These are phyloP conservation scores for Rubia tinctorum DNA, from an alignment of 305 asterid genomes.

Conservation along the genomic window DNA sequence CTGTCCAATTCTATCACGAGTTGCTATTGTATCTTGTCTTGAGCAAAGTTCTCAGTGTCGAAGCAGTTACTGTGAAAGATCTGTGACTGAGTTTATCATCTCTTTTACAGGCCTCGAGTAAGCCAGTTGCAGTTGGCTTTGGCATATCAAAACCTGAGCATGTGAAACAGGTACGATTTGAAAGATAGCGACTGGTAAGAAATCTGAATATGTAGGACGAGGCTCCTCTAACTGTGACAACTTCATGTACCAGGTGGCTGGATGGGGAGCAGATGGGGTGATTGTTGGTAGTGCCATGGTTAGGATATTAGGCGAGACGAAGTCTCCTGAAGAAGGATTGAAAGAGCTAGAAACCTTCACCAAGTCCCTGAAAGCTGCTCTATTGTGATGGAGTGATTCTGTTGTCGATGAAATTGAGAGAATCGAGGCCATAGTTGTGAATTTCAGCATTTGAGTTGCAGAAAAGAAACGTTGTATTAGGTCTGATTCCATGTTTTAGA, in stretches of 20 bases:
- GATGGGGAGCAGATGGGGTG: slow-evolving; percentile 99
- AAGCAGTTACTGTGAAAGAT: not conserved
- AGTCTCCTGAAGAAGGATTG: slow-evolving; percentile 82
- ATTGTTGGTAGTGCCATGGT: slow-evolving; percentile 96
- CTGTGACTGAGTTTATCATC: not conserved
- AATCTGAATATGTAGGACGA: not conserved
- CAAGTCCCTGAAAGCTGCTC: slow-evolving; percentile 68
- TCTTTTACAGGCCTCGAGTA: slow-evolving; percentile 55
- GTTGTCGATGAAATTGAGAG: not conserved
- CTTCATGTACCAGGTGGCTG: slow-evolving; percentile 53
- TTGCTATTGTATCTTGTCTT: not conserved
- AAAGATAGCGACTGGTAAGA: not conserved
- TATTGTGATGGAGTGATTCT: not conserved
- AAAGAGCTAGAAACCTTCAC: slow-evolving; percentile 68
- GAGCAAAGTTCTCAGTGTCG: not conserved
- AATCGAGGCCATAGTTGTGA: not conserved
- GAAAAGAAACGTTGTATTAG: too few relatives aligned
- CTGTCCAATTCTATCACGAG: not conserved
- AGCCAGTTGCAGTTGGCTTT: slow-evolving; percentile 97
- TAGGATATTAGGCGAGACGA: slow-evolving; percentile 68
- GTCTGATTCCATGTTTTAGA: too few relatives aligned
- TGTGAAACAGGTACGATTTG: slow-evolving; percentile 62
- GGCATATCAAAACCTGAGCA: slow-evolving; percentile 96
- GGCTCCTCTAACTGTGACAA: not conserved
- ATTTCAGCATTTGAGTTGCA: not conserved